These are phyloP conservation scores for Amanita brunnescens DNA, from an alignment of 768 basidiomycete species.

Conservation along the genomic window DNA sequence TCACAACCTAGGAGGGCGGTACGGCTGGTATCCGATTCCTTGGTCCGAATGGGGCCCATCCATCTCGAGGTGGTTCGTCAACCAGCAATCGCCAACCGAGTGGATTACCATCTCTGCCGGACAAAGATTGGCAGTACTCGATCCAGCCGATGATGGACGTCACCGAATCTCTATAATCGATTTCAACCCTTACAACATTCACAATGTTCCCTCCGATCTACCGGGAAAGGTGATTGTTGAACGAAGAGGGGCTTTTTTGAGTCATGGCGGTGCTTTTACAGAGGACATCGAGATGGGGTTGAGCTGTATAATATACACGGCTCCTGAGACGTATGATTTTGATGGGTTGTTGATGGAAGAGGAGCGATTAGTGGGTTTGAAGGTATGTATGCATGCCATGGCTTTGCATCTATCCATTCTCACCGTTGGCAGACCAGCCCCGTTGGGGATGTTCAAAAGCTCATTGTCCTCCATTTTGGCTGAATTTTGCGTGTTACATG, in stretches of 20 bases:
- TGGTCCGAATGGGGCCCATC: constrained; percentile 27
- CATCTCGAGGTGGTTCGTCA: constrained; percentile 24
- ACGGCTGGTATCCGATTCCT: constrained; percentile 10
- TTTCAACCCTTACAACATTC: constrained; percentile 17
- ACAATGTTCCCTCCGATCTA: not conserved
- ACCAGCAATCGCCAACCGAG: constrained; percentile 20
- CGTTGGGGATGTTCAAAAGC: not conserved
- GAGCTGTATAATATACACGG: constrained; percentile 14
- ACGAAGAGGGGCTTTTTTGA: not conserved
- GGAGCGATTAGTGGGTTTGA: constrained; percentile 29
- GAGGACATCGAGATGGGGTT: constrained; percentile 18
- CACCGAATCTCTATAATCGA: constrained; percentile 14
- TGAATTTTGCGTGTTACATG: not conserved
- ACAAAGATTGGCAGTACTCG: constrained; percentile 22
- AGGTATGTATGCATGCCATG: constrained; percentile 17
- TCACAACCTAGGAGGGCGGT: not conserved
- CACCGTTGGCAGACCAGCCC: not conserved
- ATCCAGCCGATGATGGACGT: constrained; percentile 3
- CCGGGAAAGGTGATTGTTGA: not conserved
- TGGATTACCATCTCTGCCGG: constrained; percentile 33
- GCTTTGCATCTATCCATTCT: not conserved
- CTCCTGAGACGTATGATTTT: constrained; percentile 11
- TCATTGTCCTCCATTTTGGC: not conserved
- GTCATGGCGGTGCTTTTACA: constrained; percentile 15
- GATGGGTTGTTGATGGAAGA: constrained; percentile 33